These are phyloP conservation scores for Boechera stricta DNA, from an alignment of 345 rosid genomes.

Conservation along the genomic window DNA sequence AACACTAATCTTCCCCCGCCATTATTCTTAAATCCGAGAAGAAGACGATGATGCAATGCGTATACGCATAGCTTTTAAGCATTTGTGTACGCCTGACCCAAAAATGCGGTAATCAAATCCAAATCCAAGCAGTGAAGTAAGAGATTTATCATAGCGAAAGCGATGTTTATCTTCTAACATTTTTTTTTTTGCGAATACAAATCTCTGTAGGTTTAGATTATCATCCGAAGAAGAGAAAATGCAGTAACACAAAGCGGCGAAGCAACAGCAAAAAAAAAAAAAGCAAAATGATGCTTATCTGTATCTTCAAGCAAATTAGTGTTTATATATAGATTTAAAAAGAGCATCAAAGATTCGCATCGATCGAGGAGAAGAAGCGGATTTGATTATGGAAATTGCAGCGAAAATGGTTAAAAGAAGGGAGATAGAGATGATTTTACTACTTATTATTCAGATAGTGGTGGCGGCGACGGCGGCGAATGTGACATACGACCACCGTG, in stretches of 20 bases:
- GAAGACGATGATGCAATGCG: conserved; percentile 3
- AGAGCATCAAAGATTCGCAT: background rate
- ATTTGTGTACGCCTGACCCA: conserved; percentile 15
- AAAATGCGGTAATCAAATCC: background rate
- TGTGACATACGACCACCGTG: conserved; percentile 84
- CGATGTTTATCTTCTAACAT: background rate
- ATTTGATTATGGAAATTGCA: background rate
- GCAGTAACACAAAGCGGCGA: conserved; percentile 46
- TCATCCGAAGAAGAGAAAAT: background rate
- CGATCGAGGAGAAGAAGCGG: background rate
- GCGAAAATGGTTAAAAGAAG: conserved; percentile 21
- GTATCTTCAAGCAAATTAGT: conserved; percentile 29
- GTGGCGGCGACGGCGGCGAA: conserved; percentile 44
- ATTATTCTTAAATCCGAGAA: conserved; percentile 7
- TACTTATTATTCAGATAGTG: conserved; percentile 15
- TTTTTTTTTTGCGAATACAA: background rate
- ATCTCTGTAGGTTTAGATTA: conserved; percentile 13
- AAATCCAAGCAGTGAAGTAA: background rate
- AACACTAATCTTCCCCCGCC: background rate
- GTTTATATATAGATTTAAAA: conserved; percentile 14
- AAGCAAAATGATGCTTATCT: conserved; percentile 30
- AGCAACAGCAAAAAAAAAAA: conserved; percentile 35
- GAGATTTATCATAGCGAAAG: background rate
- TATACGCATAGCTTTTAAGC: background rate
- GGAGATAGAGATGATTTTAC: conserved; percentile 18